Conservation (phyloP, 352 stramenopile genomes). For the Globisporangium nunn region DNA sequence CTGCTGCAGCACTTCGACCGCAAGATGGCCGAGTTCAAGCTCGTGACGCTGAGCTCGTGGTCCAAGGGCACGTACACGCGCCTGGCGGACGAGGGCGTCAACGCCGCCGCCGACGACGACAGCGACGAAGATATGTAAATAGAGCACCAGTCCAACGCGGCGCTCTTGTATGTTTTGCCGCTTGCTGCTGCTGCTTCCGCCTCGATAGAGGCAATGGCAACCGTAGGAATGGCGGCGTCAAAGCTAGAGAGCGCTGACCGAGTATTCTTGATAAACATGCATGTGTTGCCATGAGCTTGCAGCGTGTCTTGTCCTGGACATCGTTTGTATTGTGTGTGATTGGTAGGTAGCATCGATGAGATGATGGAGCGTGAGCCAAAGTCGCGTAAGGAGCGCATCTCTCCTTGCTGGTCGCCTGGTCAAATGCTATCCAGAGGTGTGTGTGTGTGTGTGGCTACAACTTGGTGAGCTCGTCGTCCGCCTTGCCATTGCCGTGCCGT, state of each 20-base stretch:
- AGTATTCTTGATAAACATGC: not conserved
- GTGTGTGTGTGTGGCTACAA: constrained; percentile 15
- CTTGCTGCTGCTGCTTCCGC: not conserved
- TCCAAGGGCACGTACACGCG: constrained; percentile 71
- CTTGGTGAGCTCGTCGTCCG: constrained; percentile 48
- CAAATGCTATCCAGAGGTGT: not conserved
- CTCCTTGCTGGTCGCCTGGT: not conserved
- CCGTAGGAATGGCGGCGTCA: not conserved
- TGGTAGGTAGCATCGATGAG: not conserved
- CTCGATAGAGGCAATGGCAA: not conserved
- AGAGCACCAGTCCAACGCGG: constrained; percentile 5
- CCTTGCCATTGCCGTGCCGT: constrained; percentile 68
- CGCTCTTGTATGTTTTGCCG: not conserved
- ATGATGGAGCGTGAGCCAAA: not conserved
- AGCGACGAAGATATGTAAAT: constrained; percentile 26
- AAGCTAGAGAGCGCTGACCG: not conserved
- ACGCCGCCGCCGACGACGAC: constrained; percentile 27
- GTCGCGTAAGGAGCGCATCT: not conserved
- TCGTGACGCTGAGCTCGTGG: constrained; percentile 74
- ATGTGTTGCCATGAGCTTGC: not conserved
- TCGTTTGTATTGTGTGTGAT: not conserved
- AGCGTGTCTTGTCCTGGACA: not conserved
- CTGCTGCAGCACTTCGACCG: constrained; percentile 90
- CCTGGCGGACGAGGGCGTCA: constrained; percentile 35
- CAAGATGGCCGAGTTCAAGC: constrained; percentile 85